Evolutionary conservation across 768 basidiomycete species (phyloP), one percentile per base, ranked within the genome.

Genomic region (Pisolithus orientalis): DNA sequence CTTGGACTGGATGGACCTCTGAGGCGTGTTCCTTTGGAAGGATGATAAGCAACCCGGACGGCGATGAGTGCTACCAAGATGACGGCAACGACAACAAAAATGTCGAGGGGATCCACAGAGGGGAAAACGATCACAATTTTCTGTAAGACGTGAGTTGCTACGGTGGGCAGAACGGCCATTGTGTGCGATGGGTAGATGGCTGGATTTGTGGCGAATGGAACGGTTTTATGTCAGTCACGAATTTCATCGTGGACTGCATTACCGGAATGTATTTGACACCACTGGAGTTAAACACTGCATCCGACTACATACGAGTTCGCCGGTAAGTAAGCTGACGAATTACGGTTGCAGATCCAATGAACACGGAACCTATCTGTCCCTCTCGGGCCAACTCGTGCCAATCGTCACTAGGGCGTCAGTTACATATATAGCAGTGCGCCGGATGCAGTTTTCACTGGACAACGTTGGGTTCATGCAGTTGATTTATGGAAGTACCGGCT

Each of bases 1-100:
- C 57, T 60, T 16, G 60, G 52, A 37, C 34, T 58, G 2, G 57
- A 29, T 5, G 65, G 65, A 0, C 65, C 65, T 8, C 49, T 55
- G 7, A 66, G 63, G 17, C 50, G 47, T 3, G 62, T 66, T 13
- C 57, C 62, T 17, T 57, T 59, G 37, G 54, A 8, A 14, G 37
- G 17, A 31, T 47, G 29, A 11, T 56, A 54, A 2, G 49, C 14
- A 13, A 44, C 11, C 5, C 49, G 51, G 4, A 32, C 6, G 2
- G 52, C 25, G 32, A 55, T 57, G 39, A 60, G 6, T 11, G 58
- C 5, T 24, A 38, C 34, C 43, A 49, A 51, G 0, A 49, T 13
- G 6, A 43, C 47, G 10, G 46, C 29, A 11, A 46, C 8, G n/a
- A 42, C 31, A 27, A 17, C 39, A 32, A 40, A 47, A 4, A 47